phyloP scores from a whole-genome alignment of 495 filamentous ascomycete genomes.

The Ramalina intermedia region DNA sequence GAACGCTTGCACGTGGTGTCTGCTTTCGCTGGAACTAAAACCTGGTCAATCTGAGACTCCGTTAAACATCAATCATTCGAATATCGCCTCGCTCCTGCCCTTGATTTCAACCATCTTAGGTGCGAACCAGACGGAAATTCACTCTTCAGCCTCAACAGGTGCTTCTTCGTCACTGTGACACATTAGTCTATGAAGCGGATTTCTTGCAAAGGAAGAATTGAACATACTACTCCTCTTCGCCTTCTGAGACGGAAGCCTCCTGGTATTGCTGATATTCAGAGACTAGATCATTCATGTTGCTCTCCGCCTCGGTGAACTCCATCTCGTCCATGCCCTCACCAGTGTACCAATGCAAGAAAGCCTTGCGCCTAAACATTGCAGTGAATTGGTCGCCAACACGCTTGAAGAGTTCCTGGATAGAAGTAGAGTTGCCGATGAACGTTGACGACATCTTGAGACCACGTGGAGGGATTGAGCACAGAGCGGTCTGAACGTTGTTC shows the following conservation, averaged over 20 bases:
- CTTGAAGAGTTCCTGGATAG: constrained; percentile 99
- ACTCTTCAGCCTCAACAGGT: constrained; percentile 35
- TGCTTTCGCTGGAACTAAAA: constrained; percentile 7
- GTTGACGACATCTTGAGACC: constrained; percentile 99
- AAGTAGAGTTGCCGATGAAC: constrained; percentile 98
- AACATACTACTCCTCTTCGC: constrained; percentile 51
- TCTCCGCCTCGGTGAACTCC: constrained; percentile 99
- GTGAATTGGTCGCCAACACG: constrained; percentile 98
- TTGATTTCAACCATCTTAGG: neutral
- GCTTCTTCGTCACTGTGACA: constrained; percentile 30
- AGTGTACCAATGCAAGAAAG: constrained; percentile 99
- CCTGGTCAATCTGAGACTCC: constrained; percentile 7
- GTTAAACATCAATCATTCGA: constrained; percentile 10
- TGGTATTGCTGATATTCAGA: constrained; percentile 99
- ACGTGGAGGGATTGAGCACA: constrained; percentile 97
- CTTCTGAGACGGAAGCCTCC: constrained; percentile 77
- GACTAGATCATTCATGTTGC: constrained; percentile 99
- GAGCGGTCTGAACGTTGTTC: constrained; percentile 99
- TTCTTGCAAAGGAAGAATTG: neutral
- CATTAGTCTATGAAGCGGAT: neutral
- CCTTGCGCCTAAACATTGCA: constrained; percentile 99
- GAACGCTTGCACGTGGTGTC: neutral
- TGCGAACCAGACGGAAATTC: constrained; percentile 2
- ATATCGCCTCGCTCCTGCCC: neutral
- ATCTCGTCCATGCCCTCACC: constrained; percentile 99